phyloP scores from a whole-genome alignment of 129 eudicot species.

The Flaveria ramosissima region DNA sequence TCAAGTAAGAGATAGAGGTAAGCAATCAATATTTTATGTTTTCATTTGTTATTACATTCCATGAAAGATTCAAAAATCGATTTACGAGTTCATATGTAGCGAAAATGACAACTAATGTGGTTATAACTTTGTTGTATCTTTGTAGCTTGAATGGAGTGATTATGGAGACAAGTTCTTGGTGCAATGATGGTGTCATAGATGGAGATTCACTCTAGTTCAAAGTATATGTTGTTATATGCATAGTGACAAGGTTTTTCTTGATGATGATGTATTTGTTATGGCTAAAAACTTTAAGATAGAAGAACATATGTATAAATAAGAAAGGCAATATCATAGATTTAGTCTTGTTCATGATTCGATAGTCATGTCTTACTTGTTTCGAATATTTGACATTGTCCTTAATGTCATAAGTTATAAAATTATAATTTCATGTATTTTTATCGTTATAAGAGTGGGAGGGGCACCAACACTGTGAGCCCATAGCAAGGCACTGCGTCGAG shows the following conservation, averaged over 20 bases:
- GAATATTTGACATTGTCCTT: not conserved
- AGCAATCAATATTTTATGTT: not conserved
- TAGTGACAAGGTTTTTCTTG: not conserved
- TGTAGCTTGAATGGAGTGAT: not conserved
- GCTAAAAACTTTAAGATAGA: not conserved
- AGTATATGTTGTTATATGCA: no score
- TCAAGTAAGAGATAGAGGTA: not conserved
- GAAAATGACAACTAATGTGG: not conserved
- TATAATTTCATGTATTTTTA: no score
- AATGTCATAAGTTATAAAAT: not conserved
- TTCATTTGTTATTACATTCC: not conserved
- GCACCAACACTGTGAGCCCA: no score
- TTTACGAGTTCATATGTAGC: not conserved
- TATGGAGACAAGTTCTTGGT: not conserved
- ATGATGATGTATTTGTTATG: not conserved
- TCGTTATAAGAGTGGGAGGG: no score
- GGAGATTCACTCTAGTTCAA: no score
- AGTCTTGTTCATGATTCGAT: not conserved
- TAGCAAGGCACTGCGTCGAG: no score
- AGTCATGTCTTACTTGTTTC: not conserved
- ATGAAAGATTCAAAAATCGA: not conserved
- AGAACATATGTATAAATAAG: not conserved
- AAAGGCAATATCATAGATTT: not conserved
- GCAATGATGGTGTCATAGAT: not conserved
- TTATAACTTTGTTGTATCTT: no score